Base-by-base conservation (phyloP, 2,329 filamentous ascomycete species). In the Neofusicoccum ribis region DNA sequence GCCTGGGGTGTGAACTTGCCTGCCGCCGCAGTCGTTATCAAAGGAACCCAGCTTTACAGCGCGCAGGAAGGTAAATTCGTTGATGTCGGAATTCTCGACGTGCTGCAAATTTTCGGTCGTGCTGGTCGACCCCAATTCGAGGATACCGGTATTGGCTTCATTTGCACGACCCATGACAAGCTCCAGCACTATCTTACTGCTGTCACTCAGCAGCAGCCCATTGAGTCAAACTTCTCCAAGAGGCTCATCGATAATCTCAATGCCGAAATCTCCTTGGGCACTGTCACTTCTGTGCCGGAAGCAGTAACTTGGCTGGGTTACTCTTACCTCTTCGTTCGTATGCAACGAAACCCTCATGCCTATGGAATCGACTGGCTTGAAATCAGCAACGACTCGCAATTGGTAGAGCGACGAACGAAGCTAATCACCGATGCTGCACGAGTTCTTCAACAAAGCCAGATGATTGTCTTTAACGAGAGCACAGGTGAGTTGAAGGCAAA, bases 1-100 rank as follows among this genome's bases (percentile, higher is more conserved):
- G 95, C 95, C 0, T 99, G 95, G 95, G 95, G 95, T 88, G 94
- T 99, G 74, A 99, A 99, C 78, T 86, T 99, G 78, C 95, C 95
- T 0, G 95, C 95, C 39, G 95, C 95, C 0, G 96, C 95, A 0
- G 95, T 99, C 59, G 86, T 99, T 62, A 99, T 99, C 84, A 99
- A 99, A 77, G 95, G 95, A 15, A 99, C 95, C 0, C 94, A 98
- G 74, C 87, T 99, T 0, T 99, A 99, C 79, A 98, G 93, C 75
- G 90, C 95, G 0, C 92, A 97, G 75, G 94, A 96, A 61, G 95
- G 95, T 78, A 97, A 96, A 78, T 98, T 97, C 71, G 90, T 97
- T 20, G 95, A 99, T 73, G 84, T 99, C 5, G 94, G 95, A 3
- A 99, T 99, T 69, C 85, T 99, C 2, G 95, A 99, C 76, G 95